Evolutionary conservation across 352 stramenopile genomes (phyloP), one percentile per base, ranked within the genome.

Genomic region (Globisporangium polare): DNA sequence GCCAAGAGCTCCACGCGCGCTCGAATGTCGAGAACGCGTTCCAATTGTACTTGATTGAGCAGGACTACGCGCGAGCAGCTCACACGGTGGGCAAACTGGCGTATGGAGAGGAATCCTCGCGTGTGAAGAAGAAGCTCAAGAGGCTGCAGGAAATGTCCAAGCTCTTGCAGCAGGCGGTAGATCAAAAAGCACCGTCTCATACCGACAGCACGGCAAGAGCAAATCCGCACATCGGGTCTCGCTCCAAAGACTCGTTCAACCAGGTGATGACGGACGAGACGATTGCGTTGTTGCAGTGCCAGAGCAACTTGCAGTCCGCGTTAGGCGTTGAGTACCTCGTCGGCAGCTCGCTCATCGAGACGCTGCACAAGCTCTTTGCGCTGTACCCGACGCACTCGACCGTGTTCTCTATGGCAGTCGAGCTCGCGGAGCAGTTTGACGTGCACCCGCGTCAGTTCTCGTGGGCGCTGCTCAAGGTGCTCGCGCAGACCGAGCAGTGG

Each of bases 381-480:
- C 59, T 90, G 27, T 76, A 83, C 43, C 68, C 78, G 10, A 68
- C 66, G 2, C 68, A 84, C 35, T 60, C 62, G 13, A 58, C 71
- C 12, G 72, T 75, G 33, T 67, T 90, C 10, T 31, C 64, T 3
- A 45, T 69, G 1, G 69, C 76, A 17, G 69, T 84, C 0, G 56
- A 71, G n/a, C 57, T 79, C 55, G 78, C 68, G 8, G 68, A 80
- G 47, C 65, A 80, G 27, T 82, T 79, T 39, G 53, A 58, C 8
- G 58, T 89, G 17, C 71, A 72, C 24, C 78, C 80, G 31, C 70
- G 66, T 20, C 78, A 87, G 63, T 83, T 88, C 53, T 88, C 76
- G 71, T 86, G 71, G 68, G 73, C 67, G 22, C 35, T 88, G 24
- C 58, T 87, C 43, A 69, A 69, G 18, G 68, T 81, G 6, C 60